Evolutionary conservation across 805 yeast species (phyloP), one percentile per base, ranked within the genome.

Genomic region (Starmerella bombicola): DNA sequence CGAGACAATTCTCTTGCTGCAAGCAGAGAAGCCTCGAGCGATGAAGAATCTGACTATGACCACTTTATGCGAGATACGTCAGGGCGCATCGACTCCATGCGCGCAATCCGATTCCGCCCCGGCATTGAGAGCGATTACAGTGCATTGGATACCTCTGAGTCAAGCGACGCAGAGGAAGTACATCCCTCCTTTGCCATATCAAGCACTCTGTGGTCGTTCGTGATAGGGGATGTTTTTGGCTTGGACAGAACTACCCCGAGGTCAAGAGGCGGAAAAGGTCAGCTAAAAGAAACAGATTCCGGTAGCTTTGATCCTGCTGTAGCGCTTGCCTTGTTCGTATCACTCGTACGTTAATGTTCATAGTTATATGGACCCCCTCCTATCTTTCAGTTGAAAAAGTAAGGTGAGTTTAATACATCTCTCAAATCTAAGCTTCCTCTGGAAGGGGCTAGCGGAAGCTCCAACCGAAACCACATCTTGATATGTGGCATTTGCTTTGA

Each of bases 391-490:
- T 29, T 56, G 47, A 84, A 84, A 67, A 84, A 84, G 58, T 84
- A 84, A 22, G 65, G 66, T 49, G 93, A 80, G 37, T 76, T 70
- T 53, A 67, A 68, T 30, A 84, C 78, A 38, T 67, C 69, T 29
- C 63, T 61, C 18, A 85, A 81, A 54, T 84, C 86, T 50, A 83
- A 79, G 12, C 72, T 73, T 39, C 95, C 95, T 55, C 69, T 74
- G 40, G 67, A 63, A 16, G 93, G 93, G 35, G 80, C 70, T 0
- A 64, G 68, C 1, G 88, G 86, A 46, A 81, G 63, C 38, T 55
- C 62, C 52, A 81, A 66, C 12, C 88, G 91, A 13, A 71, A 73
- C 46, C 80, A 62, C 6, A 76, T 63, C 46, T 43, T 41, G 8
- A 31, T 35, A 3, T 33, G 37, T 4, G 42, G 37, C 5, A n/a